These are phyloP conservation scores for Sclerotiophoma versabilis DNA, from an alignment of 2,329 filamentous ascomycete genomes.

Conservation along the genomic window DNA sequence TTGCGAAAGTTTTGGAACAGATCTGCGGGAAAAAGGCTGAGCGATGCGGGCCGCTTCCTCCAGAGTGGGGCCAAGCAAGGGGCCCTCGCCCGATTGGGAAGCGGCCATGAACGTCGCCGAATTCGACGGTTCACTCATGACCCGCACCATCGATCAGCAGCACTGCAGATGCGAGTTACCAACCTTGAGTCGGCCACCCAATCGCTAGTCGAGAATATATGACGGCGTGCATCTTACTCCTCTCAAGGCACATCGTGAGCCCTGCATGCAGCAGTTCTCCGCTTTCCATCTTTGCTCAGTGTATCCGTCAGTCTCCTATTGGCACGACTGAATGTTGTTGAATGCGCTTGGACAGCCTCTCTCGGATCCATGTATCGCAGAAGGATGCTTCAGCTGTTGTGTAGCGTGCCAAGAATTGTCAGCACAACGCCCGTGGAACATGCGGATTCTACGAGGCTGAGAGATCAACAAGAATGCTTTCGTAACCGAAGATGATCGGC, in stretches of 20 bases:
- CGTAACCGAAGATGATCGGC: neutral
- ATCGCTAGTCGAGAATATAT: neutral
- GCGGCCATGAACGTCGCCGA: constrained; percentile 13
- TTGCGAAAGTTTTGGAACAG: neutral
- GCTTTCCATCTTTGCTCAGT: constrained; percentile 1
- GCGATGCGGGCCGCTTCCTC: constrained; percentile 15
- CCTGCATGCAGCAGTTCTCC: constrained; percentile 4
- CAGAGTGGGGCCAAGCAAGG: constrained; percentile 1
- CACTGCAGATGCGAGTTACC: constrained; percentile 1
- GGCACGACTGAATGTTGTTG: neutral
- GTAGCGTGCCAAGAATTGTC: neutral
- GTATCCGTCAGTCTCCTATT: neutral
- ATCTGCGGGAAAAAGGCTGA: constrained; percentile 15
- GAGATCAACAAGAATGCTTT: constrained; percentile 1
- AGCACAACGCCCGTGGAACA: neutral
- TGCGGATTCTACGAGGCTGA: neutral
- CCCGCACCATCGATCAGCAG: constrained; percentile 23
- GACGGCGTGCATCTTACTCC: neutral
- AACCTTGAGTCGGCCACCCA: constrained; percentile 3
- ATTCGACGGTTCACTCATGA: neutral
- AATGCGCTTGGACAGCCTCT: neutral
- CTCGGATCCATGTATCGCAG: neutral
- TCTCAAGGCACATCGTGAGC: neutral
- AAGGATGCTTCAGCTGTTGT: neutral
- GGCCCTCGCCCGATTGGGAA: neutral